Evolutionary conservation across 441 rosid species (phyloP), one percentile per base, ranked within the genome.

Genomic region (Euphorbia corollata): DNA sequence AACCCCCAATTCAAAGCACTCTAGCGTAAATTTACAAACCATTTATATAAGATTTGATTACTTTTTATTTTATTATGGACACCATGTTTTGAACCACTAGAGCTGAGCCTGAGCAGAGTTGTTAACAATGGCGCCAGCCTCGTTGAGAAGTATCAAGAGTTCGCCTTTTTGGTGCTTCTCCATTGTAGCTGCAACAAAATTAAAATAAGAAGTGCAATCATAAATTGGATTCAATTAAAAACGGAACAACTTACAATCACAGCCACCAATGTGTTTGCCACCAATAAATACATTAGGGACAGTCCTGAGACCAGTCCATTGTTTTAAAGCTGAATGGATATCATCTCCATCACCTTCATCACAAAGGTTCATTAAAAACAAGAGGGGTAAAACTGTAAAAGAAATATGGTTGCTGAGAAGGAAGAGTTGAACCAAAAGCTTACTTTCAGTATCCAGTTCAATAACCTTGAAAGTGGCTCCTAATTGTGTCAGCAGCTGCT

Each of bases 281-380:
- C 80, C 85, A 34, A 84, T 84, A 79, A 90, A 87, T 62, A 90
- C 89, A 61, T 75, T 90, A 43, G 94, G 92, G 20, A 90, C 87
- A 6, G 92, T 87, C 38, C 72, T 69, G 60, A 64, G 82, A 19
- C 86, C 85, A 30, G 92, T 85, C 96, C 90, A 90, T 51, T 81
- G 81, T 0, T 51, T 18, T 16, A 88, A 63, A 51, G 89, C 95
- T 64, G 81, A 71, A 67, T 86, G 96, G 64, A 84, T 74, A 54
- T 79, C 84, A 60, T 59, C 55, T 57, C 90, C 94, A 81, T 83
- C 90, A 73, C 79, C 91, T 89, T 59, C 81, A 65, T 39, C 58
- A 63, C 9, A 19, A 13, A 61, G 11, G 38, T n/a, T n/a, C 51
- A 12, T 47, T 19, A 11, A 12, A 22, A 50, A 20, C 15, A 45